Base-by-base conservation (phyloP, 768 basidiomycete species). In the Cubamyces lactineus region DNA sequence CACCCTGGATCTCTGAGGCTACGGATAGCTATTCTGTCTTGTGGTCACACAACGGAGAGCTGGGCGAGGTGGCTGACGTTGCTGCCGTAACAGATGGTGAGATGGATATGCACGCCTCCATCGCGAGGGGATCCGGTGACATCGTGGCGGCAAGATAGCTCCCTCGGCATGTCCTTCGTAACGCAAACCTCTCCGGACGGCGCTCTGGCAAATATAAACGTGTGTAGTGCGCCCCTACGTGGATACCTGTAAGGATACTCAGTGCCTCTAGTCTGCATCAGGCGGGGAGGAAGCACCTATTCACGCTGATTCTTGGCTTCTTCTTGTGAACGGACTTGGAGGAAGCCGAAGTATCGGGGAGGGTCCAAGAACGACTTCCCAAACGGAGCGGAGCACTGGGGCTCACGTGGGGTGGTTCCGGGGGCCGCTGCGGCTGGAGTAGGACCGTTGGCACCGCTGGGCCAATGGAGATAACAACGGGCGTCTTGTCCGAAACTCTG, bases 351-450 rank as follows among this genome's bases (percentile, higher is more conserved):
- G 40, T n/a, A 26, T 26, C 47, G 47, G 47, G 47, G 15, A 24
- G 57, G 30, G 13, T 19, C 26, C 57, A 59, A 59, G 57, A 52
- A 59, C 49, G 57, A 40, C 16, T 51, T 59, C 38, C 57, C 57
- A 52, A 6, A 43, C n/a, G 49, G 19, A 42, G 57, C 49, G 57
- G 13, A 34, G 57, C 57, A 59, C 26, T 12, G 49, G 57, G 13
- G 42, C 41, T 40, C 63, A 64, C 63, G 63, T 64, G 63, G 47
- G 9, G 30, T 26, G 42, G 63, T 64, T 39, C 19, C 15, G 56
- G 56, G 62, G 63, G 5, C 41, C 12, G 23, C 38, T 17, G 53
- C 17, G 28, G 34, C 52, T 34, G 51, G 26, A 24, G 26, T 34
- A 53, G 46, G 53, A 42, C 45, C 24, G 26, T 40, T 17, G 30